Percentiles rank a stretch among this genome's conserved stretches.
These are phyloP conservation scores for Penicillium arizonense DNA, from an alignment of 495 filamentous ascomycete species.

Conservation along the genomic window DNA sequence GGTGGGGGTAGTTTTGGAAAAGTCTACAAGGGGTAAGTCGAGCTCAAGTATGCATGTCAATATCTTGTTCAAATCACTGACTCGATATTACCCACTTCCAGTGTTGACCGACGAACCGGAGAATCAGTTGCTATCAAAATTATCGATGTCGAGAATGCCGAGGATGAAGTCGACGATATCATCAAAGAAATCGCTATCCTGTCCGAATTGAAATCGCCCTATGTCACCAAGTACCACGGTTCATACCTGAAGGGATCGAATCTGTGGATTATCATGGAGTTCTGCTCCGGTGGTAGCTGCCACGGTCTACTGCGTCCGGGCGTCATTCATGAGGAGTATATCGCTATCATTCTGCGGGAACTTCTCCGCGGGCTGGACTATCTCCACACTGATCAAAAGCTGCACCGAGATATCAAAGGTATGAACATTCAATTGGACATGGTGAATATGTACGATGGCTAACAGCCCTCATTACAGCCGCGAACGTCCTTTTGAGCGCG, in stretches of 20 bases:
- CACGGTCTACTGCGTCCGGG: conserved; percentile 90
- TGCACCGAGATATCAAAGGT: conserved; percentile 98
- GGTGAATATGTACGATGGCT: conserved; percentile 4
- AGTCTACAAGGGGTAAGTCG: conserved; percentile 85
- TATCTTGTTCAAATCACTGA: not conserved
- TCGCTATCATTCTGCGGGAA: conserved; percentile 89
- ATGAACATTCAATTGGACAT: conserved; percentile 3
- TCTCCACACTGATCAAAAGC: conserved; percentile 89
- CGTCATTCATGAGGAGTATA: conserved; percentile 88
- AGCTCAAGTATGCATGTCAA: conserved; percentile 21
- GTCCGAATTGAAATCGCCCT: conserved; percentile 87
- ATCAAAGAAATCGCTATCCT: conserved; percentile 97
- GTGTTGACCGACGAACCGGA: conserved; percentile 80
- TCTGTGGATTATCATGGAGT: conserved; percentile 98
- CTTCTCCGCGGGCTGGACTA: conserved; percentile 89
- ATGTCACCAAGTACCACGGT: conserved; percentile 95
- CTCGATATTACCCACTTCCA: conserved; percentile 23
- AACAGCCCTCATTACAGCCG: conserved; percentile 54
- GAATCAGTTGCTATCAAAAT: conserved; percentile 91
- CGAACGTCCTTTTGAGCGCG: conserved; percentile 81
- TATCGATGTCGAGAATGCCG: conserved; percentile 97
- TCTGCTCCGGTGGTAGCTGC: conserved; percentile 90
- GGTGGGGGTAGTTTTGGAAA: conserved; percentile 91
- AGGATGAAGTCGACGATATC: conserved; percentile 98
- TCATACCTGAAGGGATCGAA: conserved; percentile 94